phyloP scores from a whole-genome alignment of 108 stramenopile genomes.

The Pseudonitzschia multiseries region DNA sequence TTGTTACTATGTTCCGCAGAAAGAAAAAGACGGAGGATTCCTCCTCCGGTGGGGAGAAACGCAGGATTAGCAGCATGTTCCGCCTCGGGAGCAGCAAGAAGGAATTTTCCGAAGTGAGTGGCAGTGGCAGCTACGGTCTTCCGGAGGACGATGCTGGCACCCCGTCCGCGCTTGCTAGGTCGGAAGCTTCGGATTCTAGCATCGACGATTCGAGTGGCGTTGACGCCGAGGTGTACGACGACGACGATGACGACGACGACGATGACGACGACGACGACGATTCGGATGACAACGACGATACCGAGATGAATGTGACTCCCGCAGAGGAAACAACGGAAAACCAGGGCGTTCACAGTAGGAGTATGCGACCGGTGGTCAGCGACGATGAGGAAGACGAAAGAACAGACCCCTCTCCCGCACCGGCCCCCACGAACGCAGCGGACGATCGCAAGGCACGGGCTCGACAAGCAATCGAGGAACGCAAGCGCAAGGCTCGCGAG shows the following conservation, averaged over 20 bases:
- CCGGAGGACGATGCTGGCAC: background rate
- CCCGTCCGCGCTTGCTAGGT: background rate
- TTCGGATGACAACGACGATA: background rate
- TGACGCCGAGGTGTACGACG: background rate
- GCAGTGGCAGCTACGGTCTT: too few species aligned
- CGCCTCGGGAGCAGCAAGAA: background rate
- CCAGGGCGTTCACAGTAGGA: too few species aligned
- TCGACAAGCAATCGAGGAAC: constrained; percentile 39
- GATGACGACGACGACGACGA: background rate
- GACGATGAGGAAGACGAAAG: background rate
- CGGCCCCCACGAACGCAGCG: background rate
- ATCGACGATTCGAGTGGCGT: background rate
- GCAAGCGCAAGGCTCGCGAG: constrained; percentile 43
- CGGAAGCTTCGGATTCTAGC: background rate
- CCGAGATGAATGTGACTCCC: background rate
- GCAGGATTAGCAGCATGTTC: background rate
- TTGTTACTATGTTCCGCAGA: constrained; percentile 9
- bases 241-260: background rate
- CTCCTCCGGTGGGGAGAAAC: background rate
- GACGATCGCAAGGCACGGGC: constrained; percentile 33
- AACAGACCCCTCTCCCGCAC: background rate
- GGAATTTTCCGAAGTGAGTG: background rate
- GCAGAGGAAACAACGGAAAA: background rate
- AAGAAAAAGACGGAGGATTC: constrained; percentile 3
- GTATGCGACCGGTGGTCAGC: background rate